These are phyloP conservation scores for Tylopilus sp. DNA, from an alignment of 1,284 basidiomycete genomes.

Conservation along the genomic window DNA sequence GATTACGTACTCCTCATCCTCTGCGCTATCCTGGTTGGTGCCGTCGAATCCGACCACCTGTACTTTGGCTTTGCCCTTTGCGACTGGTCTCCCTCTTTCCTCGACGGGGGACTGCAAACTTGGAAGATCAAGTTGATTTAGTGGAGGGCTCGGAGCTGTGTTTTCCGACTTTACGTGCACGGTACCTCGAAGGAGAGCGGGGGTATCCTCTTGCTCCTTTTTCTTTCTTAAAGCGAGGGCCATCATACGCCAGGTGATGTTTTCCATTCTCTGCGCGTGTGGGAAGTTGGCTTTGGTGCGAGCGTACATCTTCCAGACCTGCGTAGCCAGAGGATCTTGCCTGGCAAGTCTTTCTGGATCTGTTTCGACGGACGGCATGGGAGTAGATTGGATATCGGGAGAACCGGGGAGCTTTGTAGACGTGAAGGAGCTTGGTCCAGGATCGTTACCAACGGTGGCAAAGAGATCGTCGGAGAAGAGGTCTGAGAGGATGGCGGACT, in stretches of 20 bases:
- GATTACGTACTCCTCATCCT: conserved; percentile 71
- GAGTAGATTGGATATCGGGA: conserved; percentile 50
- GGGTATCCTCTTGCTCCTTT: conserved; percentile 61
- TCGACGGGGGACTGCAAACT: conserved; percentile 30
- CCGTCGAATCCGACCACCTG: conserved; percentile 78
- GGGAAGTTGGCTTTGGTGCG: conserved; percentile 84
- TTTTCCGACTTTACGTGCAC: conserved; percentile 31
- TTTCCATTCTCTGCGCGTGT: conserved; percentile 95
- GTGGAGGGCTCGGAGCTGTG: conserved; percentile 11
- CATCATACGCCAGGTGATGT: conserved; percentile 98
- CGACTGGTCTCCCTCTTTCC: conserved; percentile 65
- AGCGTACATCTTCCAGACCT: conserved; percentile 97
- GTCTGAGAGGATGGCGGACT: conserved; percentile 63
- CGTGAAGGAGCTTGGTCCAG: conserved; percentile 49
- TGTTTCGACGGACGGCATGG: conserved; percentile 39
- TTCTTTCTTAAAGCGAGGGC: conserved; percentile 87
- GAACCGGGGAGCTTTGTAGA: conserved; percentile 65
- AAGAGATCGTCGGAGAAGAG: conserved; percentile 71
- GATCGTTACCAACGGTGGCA: conserved; percentile 36
- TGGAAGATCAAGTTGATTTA: conserved; percentile 7
- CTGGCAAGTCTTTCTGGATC: conserved; percentile 66
- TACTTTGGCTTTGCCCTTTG: conserved; percentile 72
- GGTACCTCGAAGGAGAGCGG: conserved; percentile 6
- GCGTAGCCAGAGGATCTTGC: conserved; percentile 89
- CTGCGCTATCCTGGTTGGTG: conserved; percentile 60